Evolutionary conservation across 108 stramenopile species (phyloP).

Genomic region (Nitzschia palea): DNA sequence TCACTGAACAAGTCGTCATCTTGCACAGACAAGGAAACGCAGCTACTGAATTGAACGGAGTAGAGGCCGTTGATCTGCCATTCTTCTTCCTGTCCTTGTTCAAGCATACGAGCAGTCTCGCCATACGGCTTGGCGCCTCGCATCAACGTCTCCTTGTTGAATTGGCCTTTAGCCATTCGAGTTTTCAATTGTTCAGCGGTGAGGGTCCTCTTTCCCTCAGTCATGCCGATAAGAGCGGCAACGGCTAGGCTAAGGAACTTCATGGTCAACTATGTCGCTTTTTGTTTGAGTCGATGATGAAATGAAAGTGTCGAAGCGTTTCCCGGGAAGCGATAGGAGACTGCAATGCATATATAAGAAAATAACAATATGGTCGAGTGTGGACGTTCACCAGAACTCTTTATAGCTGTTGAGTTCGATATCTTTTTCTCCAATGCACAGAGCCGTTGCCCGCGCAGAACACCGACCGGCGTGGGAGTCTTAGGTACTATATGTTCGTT

Average conservation of each 20-base stretch:
- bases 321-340: no score
- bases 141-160: constrained; percentile 33
- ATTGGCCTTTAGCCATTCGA: constrained; percentile 21
- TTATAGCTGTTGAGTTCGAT: no score
- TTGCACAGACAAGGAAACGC: constrained; percentile 26
- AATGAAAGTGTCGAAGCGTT: no score
- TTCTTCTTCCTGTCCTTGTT: neutral
- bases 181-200: constrained; percentile 5
- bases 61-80: constrained; percentile 28
- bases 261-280: constrained; percentile 34
- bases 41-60: constrained; percentile 35
- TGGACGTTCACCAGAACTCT: no score
- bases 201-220: constrained; percentile 22
- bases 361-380: no score
- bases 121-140: constrained; percentile 30
- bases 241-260: constrained; percentile 43
- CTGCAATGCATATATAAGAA: no score
- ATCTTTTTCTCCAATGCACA: no score
- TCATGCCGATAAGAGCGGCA: constrained; percentile 35
- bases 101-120: constrained; percentile 26
- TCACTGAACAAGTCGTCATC: constrained; percentile 29
- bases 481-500: no score
- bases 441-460: no score
- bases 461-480: no score
- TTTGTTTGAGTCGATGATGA: no score